Base-by-base conservation (phyloP, 768 basidiomycete genomes). In the Sarcodon aspratus region DNA sequence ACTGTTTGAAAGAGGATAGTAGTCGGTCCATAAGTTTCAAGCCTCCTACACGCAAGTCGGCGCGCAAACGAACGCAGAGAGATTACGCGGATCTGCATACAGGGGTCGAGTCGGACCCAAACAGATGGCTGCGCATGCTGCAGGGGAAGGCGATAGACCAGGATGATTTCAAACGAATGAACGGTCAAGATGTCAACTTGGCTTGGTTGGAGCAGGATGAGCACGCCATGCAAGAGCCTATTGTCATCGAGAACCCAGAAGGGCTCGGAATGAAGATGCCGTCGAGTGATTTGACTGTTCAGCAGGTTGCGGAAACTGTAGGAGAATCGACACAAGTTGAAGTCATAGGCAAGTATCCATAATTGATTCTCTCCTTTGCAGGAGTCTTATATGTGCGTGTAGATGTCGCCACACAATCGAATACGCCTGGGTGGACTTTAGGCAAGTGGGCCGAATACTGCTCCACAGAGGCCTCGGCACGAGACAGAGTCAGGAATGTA, bases 211-310 rank as follows among this genome's bases (percentile, higher is more conserved):
- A 82, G 52, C 72, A 63, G 12, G 84, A 90, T 56, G 74, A 80
- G 27, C 69, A 64, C 47, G 89, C 90, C 4, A 76, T 90, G 80
- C 76, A 64, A 44, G 90, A 92, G 54, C 93, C 93, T 1, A 74
- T 96, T 52, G 67, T 97, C 31, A 77, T 97, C 45, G 81, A 84
- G 62, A 64, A 70, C 7, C 79, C 85, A 2, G 84, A 88, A 11
- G 85, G 88, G 6, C 67, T 97, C 40, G 94, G 92, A 9, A 91
- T 97, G 82, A 82, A 80, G 61, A 88, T 97, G 82, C 94, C 94
- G 2, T 64, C 72, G 1, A 54, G 64, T 8, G 71, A 76, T 48
- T 76, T 94, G 48, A 83, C 80, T 0, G 86, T 96, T 36, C 71
- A 77, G 48, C 83, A 93, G 60, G 82, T 98, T 2, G 90, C 84